Evolutionary conservation across 805 yeast species (phyloP).

Genomic region (Vanderwaltozyma verrucispora): DNA sequence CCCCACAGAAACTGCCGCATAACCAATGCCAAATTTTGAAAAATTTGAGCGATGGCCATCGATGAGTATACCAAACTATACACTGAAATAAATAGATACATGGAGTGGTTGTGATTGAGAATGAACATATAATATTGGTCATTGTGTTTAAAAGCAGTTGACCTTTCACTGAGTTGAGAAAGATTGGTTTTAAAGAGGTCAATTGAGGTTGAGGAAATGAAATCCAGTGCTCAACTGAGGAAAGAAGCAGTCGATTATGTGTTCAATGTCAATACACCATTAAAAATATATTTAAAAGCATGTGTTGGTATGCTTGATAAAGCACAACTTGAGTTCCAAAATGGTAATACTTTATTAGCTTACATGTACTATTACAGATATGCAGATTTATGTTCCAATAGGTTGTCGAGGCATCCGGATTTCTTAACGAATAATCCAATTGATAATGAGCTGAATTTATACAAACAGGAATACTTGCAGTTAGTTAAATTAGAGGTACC

Average conservation of each 20-base stretch:
- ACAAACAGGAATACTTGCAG: constrained; percentile 18
- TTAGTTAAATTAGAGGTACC: constrained; percentile 26
- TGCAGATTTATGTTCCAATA: constrained; percentile 35
- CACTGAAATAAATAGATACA: too few relatives aligned
- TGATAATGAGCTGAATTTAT: constrained; percentile 4
- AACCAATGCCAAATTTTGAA: background rate
- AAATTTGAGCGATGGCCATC: background rate
- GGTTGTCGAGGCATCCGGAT: constrained; percentile 23
- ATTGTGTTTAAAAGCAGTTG: too few relatives aligned
- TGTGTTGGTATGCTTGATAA: constrained; percentile 35
- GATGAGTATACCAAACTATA: background rate
- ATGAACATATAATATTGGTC: too few relatives aligned
- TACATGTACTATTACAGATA: constrained; percentile 48
- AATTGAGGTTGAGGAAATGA: too few relatives aligned
- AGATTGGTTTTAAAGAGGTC: too few relatives aligned
- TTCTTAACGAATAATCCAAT: constrained; percentile 1
- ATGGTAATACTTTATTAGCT: constrained; percentile 38
- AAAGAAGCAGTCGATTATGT: constrained; percentile 44
- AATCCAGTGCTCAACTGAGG: constrained; percentile 14
- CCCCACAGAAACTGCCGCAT: too few relatives aligned
- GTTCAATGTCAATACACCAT: constrained; percentile 40
- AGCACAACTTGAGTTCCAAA: constrained; percentile 31
- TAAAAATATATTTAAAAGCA: constrained; percentile 46
- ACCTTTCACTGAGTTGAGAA: too few relatives aligned
- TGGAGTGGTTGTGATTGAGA: too few relatives aligned